Evolutionary conservation across 371 early-diverging fungal genomes (phyloP).

Genomic region (Coemansia sp.): DNA sequence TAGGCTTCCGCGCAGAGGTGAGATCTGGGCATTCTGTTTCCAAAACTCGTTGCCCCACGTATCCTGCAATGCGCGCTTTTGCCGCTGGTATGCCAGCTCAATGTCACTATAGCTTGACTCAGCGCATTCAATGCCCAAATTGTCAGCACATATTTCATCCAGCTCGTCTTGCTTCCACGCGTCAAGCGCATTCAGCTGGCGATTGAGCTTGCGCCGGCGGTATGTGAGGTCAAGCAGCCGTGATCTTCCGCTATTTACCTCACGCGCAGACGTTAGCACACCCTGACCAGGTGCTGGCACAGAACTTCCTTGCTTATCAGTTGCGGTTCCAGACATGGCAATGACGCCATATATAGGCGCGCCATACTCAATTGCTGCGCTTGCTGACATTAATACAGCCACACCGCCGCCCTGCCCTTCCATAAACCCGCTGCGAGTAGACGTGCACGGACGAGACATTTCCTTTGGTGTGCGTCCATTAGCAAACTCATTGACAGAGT

Average conservation of each 20-base stretch:
- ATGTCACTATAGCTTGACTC: no score
- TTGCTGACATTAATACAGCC: constrained; percentile 86
- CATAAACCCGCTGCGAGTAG: constrained; percentile 73
- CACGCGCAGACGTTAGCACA: constrained; percentile 73
- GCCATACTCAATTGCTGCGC: constrained; percentile 90
- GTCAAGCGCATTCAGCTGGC: constrained; percentile 78
- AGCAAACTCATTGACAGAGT: constrained; percentile 81
- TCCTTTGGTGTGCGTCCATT: constrained; percentile 86
- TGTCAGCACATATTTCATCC: not conserved
- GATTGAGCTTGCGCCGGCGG: constrained; percentile 76
- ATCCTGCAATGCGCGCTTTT: constrained; percentile 75
- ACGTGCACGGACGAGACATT: constrained; percentile 79
- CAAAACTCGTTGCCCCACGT: constrained; percentile 30
- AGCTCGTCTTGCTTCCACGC: constrained; percentile 74
- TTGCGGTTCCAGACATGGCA: constrained; percentile 87
- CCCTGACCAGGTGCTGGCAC: constrained; percentile 96
- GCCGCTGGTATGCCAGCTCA: constrained; percentile 56
- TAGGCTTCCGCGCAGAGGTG: not conserved
- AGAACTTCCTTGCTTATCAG: constrained; percentile 93
- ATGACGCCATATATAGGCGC: constrained; percentile 92
- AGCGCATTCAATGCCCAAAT: not conserved
- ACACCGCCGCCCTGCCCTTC: constrained; percentile 93
- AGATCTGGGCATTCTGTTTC: not conserved
- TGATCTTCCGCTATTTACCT: not conserved
- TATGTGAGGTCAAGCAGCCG: constrained; percentile 70